Evolutionary conservation across 2,329 filamentous ascomycete genomes (phyloP), one percentile per base, ranked within the genome.

Genomic region (Pyricularia sp.): DNA sequence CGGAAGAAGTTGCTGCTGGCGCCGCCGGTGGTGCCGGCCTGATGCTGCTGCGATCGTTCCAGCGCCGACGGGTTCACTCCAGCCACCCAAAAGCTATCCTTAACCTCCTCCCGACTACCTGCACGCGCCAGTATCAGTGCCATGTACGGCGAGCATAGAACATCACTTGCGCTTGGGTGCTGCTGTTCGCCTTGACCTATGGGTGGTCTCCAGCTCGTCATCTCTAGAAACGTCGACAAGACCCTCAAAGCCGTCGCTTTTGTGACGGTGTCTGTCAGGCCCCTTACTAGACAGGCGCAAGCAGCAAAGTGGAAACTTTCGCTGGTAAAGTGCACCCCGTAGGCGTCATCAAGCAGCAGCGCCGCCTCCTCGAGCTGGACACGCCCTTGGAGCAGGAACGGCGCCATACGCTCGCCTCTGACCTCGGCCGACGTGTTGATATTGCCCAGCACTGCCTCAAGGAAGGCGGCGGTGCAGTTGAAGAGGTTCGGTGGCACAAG

Each of bases 291-390:
- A 71, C 86, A 88, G 20, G 88, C 88, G 72, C 86, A 89, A 0
- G 90, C 84, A 0, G 89, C 88, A 72, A 88, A 88, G 73, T 91
- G 88, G 75, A 91, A 91, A 70, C 84, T 88, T 20, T 90, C 86
- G 6, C 79, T 75, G 36, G 82, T 86, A 73, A 91, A 91, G 71
- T 87, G 86, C 58, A 91, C 84, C 6, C 88, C 88, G 71, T 90
- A 90, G 6, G 85, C 83, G 31, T 89, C 86, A 71, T 91, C 89
- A 3, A 91, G 79, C 7, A 85, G 83, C 23, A 86, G 75, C 3
- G 87, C 85, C 7, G 87, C 87, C 68, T 90, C 86, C 70, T 90
- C 87, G 2, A 91, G 80, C 66, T 86, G 85, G 2, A 77, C 73
- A 26, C 88, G 82, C 11, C 88, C 88, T 74, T 89, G 86, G 14